Percentiles rank a stretch among this genome's conserved stretches.
These are phyloP conservation scores for Malus hybrid DNA, from an alignment of 331 rosid genomes.

Conservation along the genomic window DNA sequence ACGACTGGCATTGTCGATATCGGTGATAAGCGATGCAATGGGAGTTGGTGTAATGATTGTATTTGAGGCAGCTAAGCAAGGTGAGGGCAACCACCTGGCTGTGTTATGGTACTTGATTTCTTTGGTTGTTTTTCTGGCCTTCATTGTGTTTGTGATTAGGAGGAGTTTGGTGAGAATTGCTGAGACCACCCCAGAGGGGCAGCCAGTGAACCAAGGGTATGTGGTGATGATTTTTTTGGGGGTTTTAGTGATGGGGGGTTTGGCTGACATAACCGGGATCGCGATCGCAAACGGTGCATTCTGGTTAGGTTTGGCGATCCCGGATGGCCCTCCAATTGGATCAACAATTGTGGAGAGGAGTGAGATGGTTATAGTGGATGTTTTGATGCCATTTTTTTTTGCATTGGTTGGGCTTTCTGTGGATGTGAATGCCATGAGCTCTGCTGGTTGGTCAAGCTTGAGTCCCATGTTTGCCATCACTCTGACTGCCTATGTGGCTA, in stretches of 20 bases:
- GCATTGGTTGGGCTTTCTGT: constrained; percentile 38
- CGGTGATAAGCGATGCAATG: constrained; percentile 39
- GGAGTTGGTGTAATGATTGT: constrained; percentile 8
- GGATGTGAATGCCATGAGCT: constrained; percentile 31
- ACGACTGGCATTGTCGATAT: constrained; percentile 29
- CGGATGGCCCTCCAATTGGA: constrained; percentile 75
- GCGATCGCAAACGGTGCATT: constrained; percentile 56
- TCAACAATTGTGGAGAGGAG: constrained; percentile 31
- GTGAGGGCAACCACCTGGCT: constrained; percentile 1
- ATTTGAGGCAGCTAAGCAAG: constrained; percentile 58
- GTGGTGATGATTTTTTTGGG: constrained; percentile 35
- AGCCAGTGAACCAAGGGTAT: constrained; percentile 27
- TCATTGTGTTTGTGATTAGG: constrained; percentile 12
- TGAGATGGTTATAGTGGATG: constrained; percentile 32
- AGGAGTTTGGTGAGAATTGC: constrained; percentile 29
- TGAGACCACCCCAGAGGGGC: constrained; percentile 38
- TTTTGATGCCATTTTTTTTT: constrained; percentile 57
- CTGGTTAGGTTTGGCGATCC: constrained; percentile 54
- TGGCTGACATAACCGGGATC: constrained; percentile 53
- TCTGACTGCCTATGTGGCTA: constrained; percentile 31
- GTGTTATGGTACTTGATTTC: constrained; percentile 45
- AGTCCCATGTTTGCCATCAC: constrained; percentile 40
- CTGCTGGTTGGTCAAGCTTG: constrained; percentile 33
- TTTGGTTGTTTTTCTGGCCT: not conserved
- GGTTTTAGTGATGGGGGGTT: constrained; percentile 34